Conservation (phyloP, 805 yeast species). For the Grigorovia yakushimaensis region DNA sequence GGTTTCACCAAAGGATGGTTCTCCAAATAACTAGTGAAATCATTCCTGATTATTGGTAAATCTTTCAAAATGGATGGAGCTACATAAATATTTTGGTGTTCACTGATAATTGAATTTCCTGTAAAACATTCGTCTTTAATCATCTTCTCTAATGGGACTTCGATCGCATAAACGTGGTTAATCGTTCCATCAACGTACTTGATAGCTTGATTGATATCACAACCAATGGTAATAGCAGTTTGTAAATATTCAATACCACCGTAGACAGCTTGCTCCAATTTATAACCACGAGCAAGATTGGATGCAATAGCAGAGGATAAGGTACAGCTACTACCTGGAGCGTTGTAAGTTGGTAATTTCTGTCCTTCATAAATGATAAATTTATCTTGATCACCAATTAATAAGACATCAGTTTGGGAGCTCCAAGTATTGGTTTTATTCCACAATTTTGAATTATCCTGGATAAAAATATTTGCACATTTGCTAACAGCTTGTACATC, state of each 20-base stretch:
- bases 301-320: slow-evolving; percentile 74
- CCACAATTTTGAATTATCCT: too few species aligned
- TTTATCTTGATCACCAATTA: slow-evolving; percentile 31
- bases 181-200: slow-evolving; percentile 55
- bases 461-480: slow-evolving; percentile 44
- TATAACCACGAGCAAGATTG: slow-evolving; percentile 48
- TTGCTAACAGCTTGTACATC: slow-evolving; percentile 31
- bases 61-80: slow-evolving; percentile 1
- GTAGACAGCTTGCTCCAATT: slow-evolving; percentile 41
- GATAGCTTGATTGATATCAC: slow-evolving; percentile 20
- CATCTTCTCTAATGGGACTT: slow-evolving; percentile 29
- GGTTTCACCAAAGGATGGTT: slow-evolving; percentile 45
- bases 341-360: slow-evolving; percentile 39
- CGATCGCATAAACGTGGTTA: slow-evolving; percentile 46
- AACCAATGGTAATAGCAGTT: slow-evolving; percentile 44
- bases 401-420: slow-evolving; percentile 48
- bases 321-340: slow-evolving; percentile 91
- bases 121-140: slow-evolving; percentile 24
- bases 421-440: too few species aligned
- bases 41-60: slow-evolving; percentile 6
- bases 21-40: slow-evolving; percentile 41
- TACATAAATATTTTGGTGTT: not conserved
- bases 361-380: slow-evolving; percentile 39
- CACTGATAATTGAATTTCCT: slow-evolving; percentile 12
- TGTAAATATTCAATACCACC: slow-evolving; percentile 58